These are phyloP conservation scores for Mycena belliarum DNA, from an alignment of 768 basidiomycete genomes.

Conservation along the genomic window DNA sequence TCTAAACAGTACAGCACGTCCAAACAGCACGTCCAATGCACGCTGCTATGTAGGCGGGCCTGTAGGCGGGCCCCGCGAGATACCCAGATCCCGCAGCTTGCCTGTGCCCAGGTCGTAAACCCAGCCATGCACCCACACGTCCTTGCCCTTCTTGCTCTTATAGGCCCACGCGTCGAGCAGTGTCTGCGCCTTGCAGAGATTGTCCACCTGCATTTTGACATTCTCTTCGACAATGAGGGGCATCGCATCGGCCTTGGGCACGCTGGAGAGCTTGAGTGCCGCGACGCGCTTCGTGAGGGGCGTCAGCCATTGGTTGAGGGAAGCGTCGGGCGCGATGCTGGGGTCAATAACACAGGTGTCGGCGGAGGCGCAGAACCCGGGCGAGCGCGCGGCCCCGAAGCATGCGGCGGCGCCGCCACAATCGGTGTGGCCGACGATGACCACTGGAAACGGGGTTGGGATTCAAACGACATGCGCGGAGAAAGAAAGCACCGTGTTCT, in stretches of 20 bases:
- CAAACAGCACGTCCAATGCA: too few species aligned
- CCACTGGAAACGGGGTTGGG: constrained; percentile 44
- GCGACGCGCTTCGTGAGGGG: constrained; percentile 61
- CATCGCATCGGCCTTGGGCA: constrained; percentile 39
- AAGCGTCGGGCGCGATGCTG: constrained; percentile 38
- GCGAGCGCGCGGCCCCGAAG: constrained; percentile 43
- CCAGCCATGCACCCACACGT: constrained; percentile 69
- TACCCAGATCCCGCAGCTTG: constrained; percentile 53
- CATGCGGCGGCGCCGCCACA: constrained; percentile 78
- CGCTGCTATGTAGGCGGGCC: constrained; percentile 31
- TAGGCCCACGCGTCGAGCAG: constrained; percentile 51
- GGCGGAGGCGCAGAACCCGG: constrained; percentile 29
- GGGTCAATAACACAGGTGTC: constrained; percentile 35
- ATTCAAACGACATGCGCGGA: constrained; percentile 16
- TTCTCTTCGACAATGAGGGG: constrained; percentile 58
- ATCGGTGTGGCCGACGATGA: constrained; percentile 80
- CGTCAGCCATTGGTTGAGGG: constrained; percentile 71
- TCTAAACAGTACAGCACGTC: too few species aligned
- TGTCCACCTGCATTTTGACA: constrained; percentile 55
- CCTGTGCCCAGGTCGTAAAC: constrained; percentile 67
- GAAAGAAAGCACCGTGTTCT: constrained; percentile 66
- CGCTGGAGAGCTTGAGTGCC: constrained; percentile 43
- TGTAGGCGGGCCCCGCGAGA: constrained; percentile 42
- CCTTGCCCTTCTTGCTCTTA: constrained; percentile 41
- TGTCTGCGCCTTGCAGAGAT: constrained; percentile 46